A percentile compares a stretch with the other conserved stretches of the same genome.
Evolutionary conservation across 1,284 basidiomycete genomes (phyloP).

Genomic region (Phellopilus nigrolimitatus): DNA sequence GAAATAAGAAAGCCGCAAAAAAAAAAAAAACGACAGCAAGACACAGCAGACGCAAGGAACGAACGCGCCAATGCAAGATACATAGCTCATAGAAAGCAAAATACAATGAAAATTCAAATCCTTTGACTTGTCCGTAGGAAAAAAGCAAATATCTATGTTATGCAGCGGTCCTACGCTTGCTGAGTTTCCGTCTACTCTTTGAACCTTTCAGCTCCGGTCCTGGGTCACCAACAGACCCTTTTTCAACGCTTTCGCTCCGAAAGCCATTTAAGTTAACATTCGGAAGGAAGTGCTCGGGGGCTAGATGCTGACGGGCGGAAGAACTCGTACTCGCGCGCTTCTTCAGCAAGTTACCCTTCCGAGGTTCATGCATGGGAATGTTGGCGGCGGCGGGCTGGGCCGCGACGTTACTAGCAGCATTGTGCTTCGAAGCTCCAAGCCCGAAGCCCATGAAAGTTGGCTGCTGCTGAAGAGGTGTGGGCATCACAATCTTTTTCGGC

Average conservation of each 20-base stretch:
- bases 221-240: background rate
- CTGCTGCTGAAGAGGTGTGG: slow-evolving; percentile 17
- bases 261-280: too few relatives aligned
- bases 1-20: too few relatives aligned
- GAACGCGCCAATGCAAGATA: too few relatives aligned
- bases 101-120: too few relatives aligned
- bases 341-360: slow-evolving; percentile 19
- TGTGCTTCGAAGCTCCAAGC: background rate
- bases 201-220: slow-evolving; percentile 9
- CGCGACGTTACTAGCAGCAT: background rate
- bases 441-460: background rate
- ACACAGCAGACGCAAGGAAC: too few relatives aligned
- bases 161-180: slow-evolving; percentile 11
- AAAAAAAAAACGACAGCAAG: too few relatives aligned
- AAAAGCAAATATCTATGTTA: too few relatives aligned
- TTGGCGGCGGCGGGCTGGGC: slow-evolving; percentile 13
- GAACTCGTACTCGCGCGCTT: slow-evolving; percentile 12
- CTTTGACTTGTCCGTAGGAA: too few relatives aligned
- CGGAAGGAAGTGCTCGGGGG: slow-evolving; percentile 3
- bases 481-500: slow-evolving; percentile 19
- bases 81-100: too few relatives aligned
- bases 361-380: slow-evolving; percentile 18
- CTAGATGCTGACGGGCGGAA: slow-evolving; percentile 1
- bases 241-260: slow-evolving; percentile 1
- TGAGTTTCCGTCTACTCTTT: slow-evolving; percentile 15